These are phyloP conservation scores for Penicillium goetzii DNA, from an alignment of 495 filamentous ascomycete genomes.

Conservation along the genomic window DNA sequence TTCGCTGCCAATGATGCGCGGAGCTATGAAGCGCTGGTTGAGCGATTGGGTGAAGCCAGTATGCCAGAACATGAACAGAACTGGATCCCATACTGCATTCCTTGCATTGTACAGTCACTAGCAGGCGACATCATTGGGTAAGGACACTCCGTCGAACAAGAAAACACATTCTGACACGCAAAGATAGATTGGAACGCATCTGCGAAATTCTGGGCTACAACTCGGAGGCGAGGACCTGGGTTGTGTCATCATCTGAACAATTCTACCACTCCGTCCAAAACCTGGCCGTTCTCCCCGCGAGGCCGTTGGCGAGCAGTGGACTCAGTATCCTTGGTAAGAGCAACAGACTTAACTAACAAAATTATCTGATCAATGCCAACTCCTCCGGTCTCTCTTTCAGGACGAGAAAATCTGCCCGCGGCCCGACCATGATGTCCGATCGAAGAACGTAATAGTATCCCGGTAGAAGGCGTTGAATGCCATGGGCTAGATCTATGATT, in stretches of 20 bases:
- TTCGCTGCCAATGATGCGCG: background rate
- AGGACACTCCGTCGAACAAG: background rate
- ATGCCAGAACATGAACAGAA: background rate
- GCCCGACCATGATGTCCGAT: background rate
- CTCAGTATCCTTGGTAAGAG: background rate
- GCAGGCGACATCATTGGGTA: background rate
- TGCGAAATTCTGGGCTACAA: background rate
- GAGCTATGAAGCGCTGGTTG: background rate
- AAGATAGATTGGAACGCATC: background rate
- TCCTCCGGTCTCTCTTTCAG: background rate
- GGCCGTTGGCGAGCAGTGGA: background rate
- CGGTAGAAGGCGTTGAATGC: background rate
- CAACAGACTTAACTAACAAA: background rate
- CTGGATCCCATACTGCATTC: background rate
- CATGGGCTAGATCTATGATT: background rate
- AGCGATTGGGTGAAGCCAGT: background rate
- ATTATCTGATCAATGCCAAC: background rate
- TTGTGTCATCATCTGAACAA: background rate
- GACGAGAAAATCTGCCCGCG: background rate
- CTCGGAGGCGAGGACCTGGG: background rate
- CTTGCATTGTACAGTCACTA: background rate
- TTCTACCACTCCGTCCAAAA: background rate
- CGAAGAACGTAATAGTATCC: background rate
- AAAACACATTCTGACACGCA: background rate
- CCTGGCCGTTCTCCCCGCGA: background rate